phyloP scores from a whole-genome alignment of 371 early-diverging fungal species.

The Syncephalastrum racemosum region DNA sequence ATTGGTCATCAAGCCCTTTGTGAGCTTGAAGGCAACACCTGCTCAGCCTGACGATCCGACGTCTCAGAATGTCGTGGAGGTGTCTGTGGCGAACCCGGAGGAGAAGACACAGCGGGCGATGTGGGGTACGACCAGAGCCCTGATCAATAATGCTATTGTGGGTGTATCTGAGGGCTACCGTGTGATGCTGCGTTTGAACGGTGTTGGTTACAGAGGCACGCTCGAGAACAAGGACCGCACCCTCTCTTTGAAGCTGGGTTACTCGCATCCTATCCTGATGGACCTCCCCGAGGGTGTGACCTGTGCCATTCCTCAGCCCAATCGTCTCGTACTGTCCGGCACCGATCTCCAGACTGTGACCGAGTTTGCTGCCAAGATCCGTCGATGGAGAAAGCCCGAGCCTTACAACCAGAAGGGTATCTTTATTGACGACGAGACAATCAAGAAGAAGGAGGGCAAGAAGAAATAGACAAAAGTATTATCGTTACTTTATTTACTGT shows the following conservation, averaged over 20 bases:
- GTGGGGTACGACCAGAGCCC: constrained; percentile 96
- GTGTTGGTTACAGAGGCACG: constrained; percentile 94
- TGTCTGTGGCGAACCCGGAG: constrained; percentile 61
- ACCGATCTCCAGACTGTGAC: constrained; percentile 76
- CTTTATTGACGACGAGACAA: constrained; percentile 96
- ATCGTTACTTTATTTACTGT: constrained; percentile 14
- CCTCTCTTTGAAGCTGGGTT: constrained; percentile 85
- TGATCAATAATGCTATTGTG: constrained; percentile 81
- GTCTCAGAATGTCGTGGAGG: constrained; percentile 51
- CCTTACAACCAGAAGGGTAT: constrained; percentile 99
- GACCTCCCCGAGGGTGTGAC: constrained; percentile 80
- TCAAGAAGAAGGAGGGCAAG: constrained; percentile 94
- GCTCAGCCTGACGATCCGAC: constrained; percentile 35
- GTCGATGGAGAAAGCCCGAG: constrained; percentile 92
- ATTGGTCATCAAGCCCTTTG: constrained; percentile 81
- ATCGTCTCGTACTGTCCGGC: constrained; percentile 81
- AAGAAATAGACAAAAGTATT: constrained; percentile 69
- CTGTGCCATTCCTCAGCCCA: constrained; percentile 82
- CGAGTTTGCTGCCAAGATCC: constrained; percentile 91
- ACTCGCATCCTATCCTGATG: constrained; percentile 82
- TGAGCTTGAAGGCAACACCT: constrained; percentile 55
- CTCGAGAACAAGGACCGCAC: constrained; percentile 64
- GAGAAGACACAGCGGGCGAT: constrained; percentile 78
- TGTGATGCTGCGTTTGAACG: constrained; percentile 82
- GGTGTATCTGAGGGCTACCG: constrained; percentile 93